phyloP scores from a whole-genome alignment of 495 filamentous ascomycete genomes.

The Aspergillus kassunensis region DNA sequence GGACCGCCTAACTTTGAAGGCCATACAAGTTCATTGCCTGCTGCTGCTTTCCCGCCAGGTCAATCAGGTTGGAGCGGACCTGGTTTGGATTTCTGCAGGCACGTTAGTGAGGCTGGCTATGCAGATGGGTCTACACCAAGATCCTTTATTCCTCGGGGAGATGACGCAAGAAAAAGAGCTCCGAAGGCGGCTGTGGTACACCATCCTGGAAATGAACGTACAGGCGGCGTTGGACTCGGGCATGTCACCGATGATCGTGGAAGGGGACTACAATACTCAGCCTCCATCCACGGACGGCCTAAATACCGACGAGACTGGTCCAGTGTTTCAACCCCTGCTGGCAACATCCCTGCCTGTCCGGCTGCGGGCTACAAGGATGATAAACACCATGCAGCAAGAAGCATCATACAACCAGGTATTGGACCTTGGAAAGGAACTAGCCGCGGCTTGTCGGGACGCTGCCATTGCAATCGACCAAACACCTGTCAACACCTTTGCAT shows the following conservation, averaged over 20 bases:
- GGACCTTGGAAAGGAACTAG: constrained; percentile 33
- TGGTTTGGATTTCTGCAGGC: constrained; percentile 50
- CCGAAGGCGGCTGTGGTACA: constrained; percentile 54
- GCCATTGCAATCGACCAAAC: constrained; percentile 14
- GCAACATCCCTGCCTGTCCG: constrained; percentile 40
- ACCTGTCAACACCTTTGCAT: constrained; percentile 6
- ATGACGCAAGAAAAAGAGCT: constrained; percentile 45
- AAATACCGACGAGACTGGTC: too few species aligned
- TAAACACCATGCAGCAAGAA: constrained; percentile 45
- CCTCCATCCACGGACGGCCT: too few species aligned
- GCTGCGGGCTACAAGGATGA: constrained; percentile 30
- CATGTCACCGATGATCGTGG: constrained; percentile 47
- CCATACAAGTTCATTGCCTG: constrained; percentile 49
- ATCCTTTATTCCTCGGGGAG: constrained; percentile 42
- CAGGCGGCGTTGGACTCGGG: constrained; percentile 52
- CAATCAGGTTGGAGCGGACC: constrained; percentile 41
- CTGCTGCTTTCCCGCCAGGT: constrained; percentile 47
- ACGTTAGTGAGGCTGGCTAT: constrained; percentile 50
- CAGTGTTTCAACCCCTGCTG: constrained; percentile 43
- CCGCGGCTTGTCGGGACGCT: constrained; percentile 27
- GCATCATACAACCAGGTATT: constrained; percentile 45
- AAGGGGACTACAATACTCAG: constrained; percentile 48
- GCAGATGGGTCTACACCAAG: constrained; percentile 53
- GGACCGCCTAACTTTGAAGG: constrained; percentile 36
- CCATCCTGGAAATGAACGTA: constrained; percentile 51